Evolutionary conservation across 2,329 filamentous ascomycete species (phyloP), one percentile per base, ranked within the genome.

Genomic region (Zarea fungicola): DNA sequence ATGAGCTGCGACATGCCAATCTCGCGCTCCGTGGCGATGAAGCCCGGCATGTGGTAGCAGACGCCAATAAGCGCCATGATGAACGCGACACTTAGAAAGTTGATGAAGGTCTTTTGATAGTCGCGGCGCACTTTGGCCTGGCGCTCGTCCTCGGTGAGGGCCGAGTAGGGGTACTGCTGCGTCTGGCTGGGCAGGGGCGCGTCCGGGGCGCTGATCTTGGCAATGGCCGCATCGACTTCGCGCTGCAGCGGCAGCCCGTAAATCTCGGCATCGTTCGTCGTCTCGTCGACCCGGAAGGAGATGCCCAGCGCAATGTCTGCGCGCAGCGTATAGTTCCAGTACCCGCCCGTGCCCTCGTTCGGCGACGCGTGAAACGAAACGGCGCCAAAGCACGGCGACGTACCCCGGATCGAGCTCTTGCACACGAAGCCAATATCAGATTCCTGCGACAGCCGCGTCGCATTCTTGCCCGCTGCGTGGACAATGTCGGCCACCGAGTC

Each of bases 251-350:
- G 86, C 3, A 88, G 65, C 6, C 80, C 70, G 57, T 86, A 87
- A 3, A 83, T 71, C 58, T 90, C 74, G 11, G 76, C 73, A 59
- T 87, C 82, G 56, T 89, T 87, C 29, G 60, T 70, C 25, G 70
- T 64, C 11, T 72, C 66, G 36, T 78, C 69, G 18, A 83, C 77
- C 54, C 77, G 74, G 48, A 87, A 78, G 35, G 70, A 70, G 8
- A 59, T 59, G 13, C 78, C 77, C 37, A 87, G 70, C 1, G 75
- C 71, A 4, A 56, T 48, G 76, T 90, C 86, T 2, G 79, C 79
- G 47, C 84, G 71, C 14, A 90, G 69, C 0, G 84, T 86, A 60
- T 90, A 90, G 64, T 89, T 89, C 87, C 87, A 90, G 10, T 56
- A 51, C 6, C 57, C 59, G 4, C 57, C 56, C 0, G 42, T 32